Evolutionary conservation across 192 early-diverging fungal genomes (phyloP), one percentile per base, ranked within the genome.

Genomic region (Podila epigama): DNA sequence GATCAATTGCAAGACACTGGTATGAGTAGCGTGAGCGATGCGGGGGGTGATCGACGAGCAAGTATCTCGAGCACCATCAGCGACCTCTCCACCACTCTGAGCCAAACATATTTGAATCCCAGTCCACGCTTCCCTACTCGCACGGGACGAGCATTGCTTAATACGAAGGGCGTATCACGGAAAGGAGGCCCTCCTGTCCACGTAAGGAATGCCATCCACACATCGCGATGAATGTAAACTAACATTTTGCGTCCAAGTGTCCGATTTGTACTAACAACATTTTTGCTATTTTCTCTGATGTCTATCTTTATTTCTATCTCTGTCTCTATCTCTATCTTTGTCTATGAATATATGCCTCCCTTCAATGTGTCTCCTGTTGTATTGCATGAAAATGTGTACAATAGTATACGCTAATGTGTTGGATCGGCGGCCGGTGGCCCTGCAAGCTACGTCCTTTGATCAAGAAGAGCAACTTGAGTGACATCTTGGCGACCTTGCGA

Each of bases 331-430:
- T n/a, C n/a, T n/a, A n/a, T n/a, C n/a, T n/a, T n/a, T n/a, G n/a
- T n/a, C n/a, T n/a, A n/a, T n/a, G n/a, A n/a, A n/a, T n/a, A n/a
- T n/a, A n/a, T n/a, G n/a, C n/a, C n/a, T n/a, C n/a, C n/a, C n/a
- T n/a, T n/a, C n/a, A n/a, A n/a, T n/a, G n/a, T n/a, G n/a, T n/a
- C n/a, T n/a, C n/a, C n/a, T n/a, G n/a, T n/a, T n/a, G n/a, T n/a
- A n/a, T n/a, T n/a, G n/a, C n/a, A n/a, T n/a, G n/a, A n/a, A n/a
- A n/a, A n/a, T n/a, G n/a, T n/a, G n/a, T n/a, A n/a, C n/a, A n/a
- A n/a, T n/a, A 66, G 64, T 66, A 57, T 41, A 66, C 64, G 20
- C 41, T 66, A n/a, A 66, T 66, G 64, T 66, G 64, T 32, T 66
- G 54, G 64, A 58, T 66, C 18, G 64, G 54, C 40, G 64, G 64